These are phyloP conservation scores for Podochytrium sp. DNA, from an alignment of 192 early-diverging fungal genomes.

Conservation along the genomic window DNA sequence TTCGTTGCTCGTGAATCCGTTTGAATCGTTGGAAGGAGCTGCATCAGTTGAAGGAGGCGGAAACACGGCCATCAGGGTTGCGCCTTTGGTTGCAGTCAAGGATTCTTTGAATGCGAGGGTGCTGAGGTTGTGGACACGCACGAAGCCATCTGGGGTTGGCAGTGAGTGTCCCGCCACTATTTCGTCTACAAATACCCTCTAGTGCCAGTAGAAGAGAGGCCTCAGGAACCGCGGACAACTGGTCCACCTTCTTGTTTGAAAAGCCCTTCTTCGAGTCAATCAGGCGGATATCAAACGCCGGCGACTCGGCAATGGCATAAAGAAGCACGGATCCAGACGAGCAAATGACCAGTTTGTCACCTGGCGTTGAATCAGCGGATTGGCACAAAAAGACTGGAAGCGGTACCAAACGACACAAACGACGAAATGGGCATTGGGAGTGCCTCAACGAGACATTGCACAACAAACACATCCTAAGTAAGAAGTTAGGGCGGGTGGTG, in stretches of 20 bases:
- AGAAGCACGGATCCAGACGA: slow-evolving; percentile 48
- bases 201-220: slow-evolving; percentile 1
- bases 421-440: slow-evolving; percentile 43
- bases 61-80: slow-evolving; percentile 73
- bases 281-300: slow-evolving; percentile 45
- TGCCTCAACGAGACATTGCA: slow-evolving; percentile 44
- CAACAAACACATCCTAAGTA: slow-evolving; percentile 47
- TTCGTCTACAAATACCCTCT: slow-evolving; percentile 12
- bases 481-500: background rate
- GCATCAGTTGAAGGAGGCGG: slow-evolving; percentile 36
- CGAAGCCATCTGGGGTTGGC: slow-evolving; percentile 60
- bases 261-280: slow-evolving; percentile 34
- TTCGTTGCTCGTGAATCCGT: background rate
- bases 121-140: slow-evolving; percentile 75
- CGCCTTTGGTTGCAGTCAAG: slow-evolving; percentile 76
- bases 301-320: slow-evolving; percentile 49
- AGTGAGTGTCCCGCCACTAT: background rate
- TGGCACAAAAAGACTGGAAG: background rate
- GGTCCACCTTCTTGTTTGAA: slow-evolving; percentile 15
- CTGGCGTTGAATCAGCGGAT: slow-evolving; percentile 6
- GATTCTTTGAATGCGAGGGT: slow-evolving; percentile 70
- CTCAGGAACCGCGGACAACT: slow-evolving; percentile 1
- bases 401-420: slow-evolving; percentile 31
- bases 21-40: background rate
- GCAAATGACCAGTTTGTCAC: slow-evolving; percentile 41